Base-by-base conservation (phyloP, 768 basidiomycete genomes). In the Phanerochaete carnosa region DNA sequence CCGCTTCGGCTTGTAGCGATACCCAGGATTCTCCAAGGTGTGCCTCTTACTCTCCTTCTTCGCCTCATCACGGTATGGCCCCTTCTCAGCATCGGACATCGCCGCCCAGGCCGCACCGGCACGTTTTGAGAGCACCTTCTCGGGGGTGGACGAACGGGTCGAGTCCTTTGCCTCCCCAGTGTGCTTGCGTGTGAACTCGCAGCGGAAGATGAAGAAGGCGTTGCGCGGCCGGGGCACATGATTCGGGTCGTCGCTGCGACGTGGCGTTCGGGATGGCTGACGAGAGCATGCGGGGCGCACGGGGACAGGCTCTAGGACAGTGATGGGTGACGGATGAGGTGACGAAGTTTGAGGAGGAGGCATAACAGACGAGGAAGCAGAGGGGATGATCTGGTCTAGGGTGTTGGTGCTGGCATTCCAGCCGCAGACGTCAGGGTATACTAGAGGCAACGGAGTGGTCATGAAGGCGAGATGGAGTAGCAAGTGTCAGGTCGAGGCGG, bases 51-150 rank as follows among this genome's bases (percentile, higher is more conserved):
- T 80, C 75, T 87, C 86, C 60, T 70, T 64, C 43, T 80, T 79
- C 1, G 89, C 87, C n/a, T 80, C 75, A 8, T 69, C 66, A 65
- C 80, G 79, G 76, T 78, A 90, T 57, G 71, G 75, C 19, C 79
- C 69, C 62, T 74, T 82, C 57, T 84, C 82, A 45, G 78, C 76
- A 0, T 66, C 59, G 0, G 81, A 62, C 15, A 92, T 77, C 59
- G 80, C 75, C 39, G 79, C 80, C 93, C 93, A 95, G 30, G 88
- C 86, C 55, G 87, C 86, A 0, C 83, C 87, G 0, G 91, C 92
- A 50, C 89, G 81, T 65, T 88, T 88, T n/a, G 88, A 91, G 39
- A 94, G 80, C 1, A 83, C 80, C 69, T 84, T 83, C 60, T 82
- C 81, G 26, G 63, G 54, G 16, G 64, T 68, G 15, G 59, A 35